Base-by-base conservation (phyloP, 805 yeast genomes). In the Candida namnaoensis region DNA sequence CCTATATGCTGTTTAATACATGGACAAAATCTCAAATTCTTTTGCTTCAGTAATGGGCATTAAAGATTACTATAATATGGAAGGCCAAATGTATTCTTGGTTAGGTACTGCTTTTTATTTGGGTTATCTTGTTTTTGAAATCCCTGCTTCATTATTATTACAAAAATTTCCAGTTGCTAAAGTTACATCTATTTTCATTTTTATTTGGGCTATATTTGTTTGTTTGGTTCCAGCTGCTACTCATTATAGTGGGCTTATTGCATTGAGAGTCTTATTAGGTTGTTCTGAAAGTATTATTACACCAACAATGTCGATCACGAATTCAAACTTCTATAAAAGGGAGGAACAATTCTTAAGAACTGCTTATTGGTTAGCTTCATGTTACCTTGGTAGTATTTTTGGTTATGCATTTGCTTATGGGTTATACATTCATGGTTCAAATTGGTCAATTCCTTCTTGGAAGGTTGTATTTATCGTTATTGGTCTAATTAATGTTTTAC, bases 351-450 rank as follows among this genome's bases (percentile, higher is more conserved):
- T 59, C 35, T 44, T 49, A 38, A 55, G 76, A 38, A 54, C 65
- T 1, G 57, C 67, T 24, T 45, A 65, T 24, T 73, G 76, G 71
- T 63, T 69, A 44, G 65, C 65, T 3, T 50, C 49, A 37, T 57
- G 66, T 23, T 76, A 76, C 8, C 47, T 66, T 23, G 78, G 77
- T 11, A 51, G 66, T 5, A 53, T 72, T 2, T 32, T 71, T 7
- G 78, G 78, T 13, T 66, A 67, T n/a, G 63, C 64, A 10, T 70
- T 74, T 39, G 74, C 78, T 1, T 74, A 72, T 48, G 77, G 74
- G 2, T 49, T 69, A 37, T 53, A 62, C 44, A 40, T 38, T 1
- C 57, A 68, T 51, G 54, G 47, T 7, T 58, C 53, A n/a, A 35
- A 41, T 7, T 65, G 57, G 46, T 43, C 61, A 32, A 51, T 72